A percentile compares a stretch with the other conserved stretches of the same genome.
Conservation (phyloP, 2,329 filamentous ascomycete species). For the Aureobasidium sp. region DNA sequence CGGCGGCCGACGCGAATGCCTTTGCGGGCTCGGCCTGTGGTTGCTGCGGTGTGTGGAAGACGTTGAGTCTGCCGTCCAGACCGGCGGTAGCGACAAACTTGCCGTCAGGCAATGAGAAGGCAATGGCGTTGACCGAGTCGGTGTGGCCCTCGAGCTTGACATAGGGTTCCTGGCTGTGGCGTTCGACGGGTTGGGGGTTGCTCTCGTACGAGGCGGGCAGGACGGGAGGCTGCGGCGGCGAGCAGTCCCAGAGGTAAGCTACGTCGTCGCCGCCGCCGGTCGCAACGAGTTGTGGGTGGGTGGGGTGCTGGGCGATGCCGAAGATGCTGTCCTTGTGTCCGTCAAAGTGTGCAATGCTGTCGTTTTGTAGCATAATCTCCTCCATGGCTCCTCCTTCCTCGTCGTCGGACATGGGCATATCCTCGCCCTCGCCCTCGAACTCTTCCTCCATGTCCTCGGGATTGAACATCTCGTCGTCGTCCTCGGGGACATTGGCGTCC, state of each 20-base stretch:
- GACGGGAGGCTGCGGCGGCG: conserved; percentile 53
- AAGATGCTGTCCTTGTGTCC: conserved; percentile 85
- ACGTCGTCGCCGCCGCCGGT: conserved; percentile 84
- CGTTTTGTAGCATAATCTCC: conserved; percentile 79
- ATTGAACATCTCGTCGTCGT: conserved; percentile 63
- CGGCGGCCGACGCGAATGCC: conserved; percentile 70
- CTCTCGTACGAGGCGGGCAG: conserved; percentile 70
- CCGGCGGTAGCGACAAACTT: conserved; percentile 83
- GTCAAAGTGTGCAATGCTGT: conserved; percentile 91
- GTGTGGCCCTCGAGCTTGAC: conserved; percentile 81
- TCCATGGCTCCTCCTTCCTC: conserved; percentile 49
- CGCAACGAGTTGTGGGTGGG: conserved; percentile 67
- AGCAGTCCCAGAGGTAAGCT: conserved; percentile 78
- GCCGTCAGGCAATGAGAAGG: conserved; percentile 76
- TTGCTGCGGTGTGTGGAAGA: conserved; percentile 31
- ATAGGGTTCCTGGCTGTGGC: conserved; percentile 56
- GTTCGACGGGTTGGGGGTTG: conserved; percentile 52
- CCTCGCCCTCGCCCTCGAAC: conserved; percentile 52
- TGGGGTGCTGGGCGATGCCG: conserved; percentile 86
- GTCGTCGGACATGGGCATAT: conserved; percentile 75
- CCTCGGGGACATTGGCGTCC: conserved; percentile 32
- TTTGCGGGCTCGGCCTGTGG: conserved; percentile 25
- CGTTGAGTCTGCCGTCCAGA: conserved; percentile 74
- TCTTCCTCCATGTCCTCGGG: conserved; percentile 71
- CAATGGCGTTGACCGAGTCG: conserved; percentile 80